Base-by-base conservation (phyloP, 441 rosid species). In the Francoa sonchifolia region DNA sequence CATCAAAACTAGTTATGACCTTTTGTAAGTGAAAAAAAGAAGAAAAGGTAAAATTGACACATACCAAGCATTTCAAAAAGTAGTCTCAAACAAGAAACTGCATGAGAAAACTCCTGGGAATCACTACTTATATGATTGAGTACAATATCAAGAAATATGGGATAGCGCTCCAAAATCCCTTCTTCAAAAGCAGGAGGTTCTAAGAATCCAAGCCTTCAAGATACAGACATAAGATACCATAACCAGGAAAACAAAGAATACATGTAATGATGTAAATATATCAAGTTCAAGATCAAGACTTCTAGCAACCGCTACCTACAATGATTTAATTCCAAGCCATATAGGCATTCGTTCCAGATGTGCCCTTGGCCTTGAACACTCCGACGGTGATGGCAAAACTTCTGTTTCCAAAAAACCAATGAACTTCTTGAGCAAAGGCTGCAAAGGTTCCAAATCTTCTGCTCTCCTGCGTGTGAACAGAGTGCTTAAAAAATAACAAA, bases 121-220 rank as follows among this genome's bases (percentile, higher is more conserved):
- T 92, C 97, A 13, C 93, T 76, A 35, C 94, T 77, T 47, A 92
- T 55, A 61, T 87, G 94, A 58, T 93, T 84, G 50, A 93, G 79
- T 60, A 93, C 89, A 47, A 78, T 76, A 62, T 93, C 97, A 62
- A 93, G 75, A 63, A 87, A 93, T 60, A 79, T 79, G 39, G 99
- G 99, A 66, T 87, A 81, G 53, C 76, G 75, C 81, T 84, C 99
- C 48, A 87, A 58, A 54, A 92, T 82, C 50, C 95, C 97, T 61
- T 87, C 96, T 82, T 92, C 99, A 57, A 87, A 77, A 52, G 82
- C 94, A 59, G 90, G 79, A 65, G 97, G 87, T 63, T 92, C 99
- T 57, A 92, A 61, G 71, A 77, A 87, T 58, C 80, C 99, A 44
- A 92, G 83, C 83, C 99, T 92, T 80, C 59, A 68, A 32, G 54